Evolutionary conservation across 352 stramenopile genomes (phyloP).

Genomic region (Pythium dissotocum): DNA sequence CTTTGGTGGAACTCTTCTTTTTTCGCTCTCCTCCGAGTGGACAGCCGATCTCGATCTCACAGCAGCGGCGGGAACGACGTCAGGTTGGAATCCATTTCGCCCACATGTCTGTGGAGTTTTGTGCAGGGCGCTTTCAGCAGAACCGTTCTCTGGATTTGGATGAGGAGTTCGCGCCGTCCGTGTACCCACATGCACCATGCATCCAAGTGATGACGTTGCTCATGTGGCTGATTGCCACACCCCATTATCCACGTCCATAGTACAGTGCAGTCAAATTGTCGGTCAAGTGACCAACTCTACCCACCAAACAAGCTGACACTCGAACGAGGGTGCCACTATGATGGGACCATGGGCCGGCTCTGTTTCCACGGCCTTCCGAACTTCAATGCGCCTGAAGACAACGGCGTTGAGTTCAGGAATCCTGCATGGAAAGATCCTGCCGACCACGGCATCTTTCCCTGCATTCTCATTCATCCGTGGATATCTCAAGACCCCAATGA

Average conservation of each 20-base stretch:
- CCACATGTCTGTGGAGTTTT: too few relatives aligned
- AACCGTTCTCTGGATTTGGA: neutral
- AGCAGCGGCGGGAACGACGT: neutral
- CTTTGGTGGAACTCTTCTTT: neutral
- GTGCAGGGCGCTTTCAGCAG: neutral
- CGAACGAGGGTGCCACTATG: neutral
- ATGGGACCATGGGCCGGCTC: neutral
- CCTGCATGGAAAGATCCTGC: too few relatives aligned
- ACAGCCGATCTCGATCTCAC: neutral
- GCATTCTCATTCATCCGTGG: neutral
- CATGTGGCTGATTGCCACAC: neutral
- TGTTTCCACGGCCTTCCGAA: neutral
- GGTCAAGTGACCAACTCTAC: neutral
- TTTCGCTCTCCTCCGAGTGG: neutral
- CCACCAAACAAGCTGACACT: neutral
- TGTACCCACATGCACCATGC: neutral
- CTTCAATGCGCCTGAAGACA: neutral
- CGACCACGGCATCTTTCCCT: neutral
- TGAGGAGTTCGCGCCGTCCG: neutral
- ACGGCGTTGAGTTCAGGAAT: too few relatives aligned
- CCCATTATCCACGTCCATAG: neutral
- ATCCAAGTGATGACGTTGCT: neutral
- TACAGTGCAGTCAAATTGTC: too few relatives aligned
- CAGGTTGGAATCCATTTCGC: neutral
- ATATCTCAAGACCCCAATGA: too few relatives aligned